Percentiles rank a stretch among this genome's conserved stretches.
phyloP scores from a whole-genome alignment of 2,329 filamentous ascomycete genomes.

The Ophiocordyceps polyrhachis-furcata region DNA sequence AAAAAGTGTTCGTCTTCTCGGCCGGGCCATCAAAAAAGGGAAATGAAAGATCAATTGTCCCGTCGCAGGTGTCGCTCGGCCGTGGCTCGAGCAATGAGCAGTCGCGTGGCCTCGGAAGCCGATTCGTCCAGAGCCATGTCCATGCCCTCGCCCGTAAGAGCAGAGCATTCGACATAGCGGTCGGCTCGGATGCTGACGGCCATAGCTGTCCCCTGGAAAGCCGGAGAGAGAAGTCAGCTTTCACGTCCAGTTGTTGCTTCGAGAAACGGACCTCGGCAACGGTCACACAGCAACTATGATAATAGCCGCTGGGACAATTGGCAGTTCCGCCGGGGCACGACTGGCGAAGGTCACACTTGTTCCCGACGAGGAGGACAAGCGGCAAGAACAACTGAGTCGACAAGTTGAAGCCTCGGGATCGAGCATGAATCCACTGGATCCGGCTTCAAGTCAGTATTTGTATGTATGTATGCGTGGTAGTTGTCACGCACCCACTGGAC shows the following conservation, averaged over 20 bases:
- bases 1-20: background rate
- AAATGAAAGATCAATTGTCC: background rate
- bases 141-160: constrained; percentile 16
- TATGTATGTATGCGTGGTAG: too few species aligned
- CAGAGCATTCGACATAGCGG: constrained; percentile 17
- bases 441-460: background rate
- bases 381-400: constrained; percentile 3
- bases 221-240: background rate
- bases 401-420: constrained; percentile 8
- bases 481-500: constrained; percentile 15
- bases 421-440: background rate
- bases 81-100: constrained; percentile 3
- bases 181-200: constrained; percentile 12
- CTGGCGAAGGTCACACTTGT: constrained; percentile 14
- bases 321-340: constrained; percentile 6
- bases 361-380: constrained; percentile 14
- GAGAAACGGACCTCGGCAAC: constrained; percentile 9
- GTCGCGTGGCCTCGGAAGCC: constrained; percentile 7
- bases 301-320: background rate
- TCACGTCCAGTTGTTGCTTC: background rate
- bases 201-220: constrained; percentile 13
- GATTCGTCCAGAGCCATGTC: constrained; percentile 11
- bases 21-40: background rate
- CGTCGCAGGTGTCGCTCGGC: background rate
- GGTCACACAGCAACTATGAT: constrained; percentile 9